Conservation (phyloP, 306 rosid species). For the Vigna hirtella region DNA sequence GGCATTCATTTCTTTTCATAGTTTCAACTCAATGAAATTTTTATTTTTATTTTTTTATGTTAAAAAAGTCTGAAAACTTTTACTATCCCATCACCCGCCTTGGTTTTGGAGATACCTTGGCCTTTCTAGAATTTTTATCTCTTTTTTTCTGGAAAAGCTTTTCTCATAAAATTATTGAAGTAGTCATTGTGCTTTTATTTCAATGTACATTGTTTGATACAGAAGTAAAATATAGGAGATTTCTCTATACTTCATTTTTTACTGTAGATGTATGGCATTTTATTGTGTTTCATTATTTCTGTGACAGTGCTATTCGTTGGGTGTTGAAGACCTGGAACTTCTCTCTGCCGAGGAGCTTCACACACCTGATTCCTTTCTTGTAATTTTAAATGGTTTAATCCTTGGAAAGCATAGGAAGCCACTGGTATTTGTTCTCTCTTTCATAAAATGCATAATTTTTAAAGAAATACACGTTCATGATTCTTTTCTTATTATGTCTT, state of each 20-base stretch:
- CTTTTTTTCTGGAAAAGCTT: background rate
- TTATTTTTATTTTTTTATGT: no score
- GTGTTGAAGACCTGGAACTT: constrained; percentile 79
- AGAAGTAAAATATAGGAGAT: background rate
- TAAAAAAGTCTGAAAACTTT: no score
- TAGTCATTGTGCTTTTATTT: constrained; percentile 2
- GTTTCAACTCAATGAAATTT: no score
- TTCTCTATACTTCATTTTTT: constrained; percentile 6
- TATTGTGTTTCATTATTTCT: constrained; percentile 37
- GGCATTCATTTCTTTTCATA: no score
- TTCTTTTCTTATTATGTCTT: constrained; percentile 14
- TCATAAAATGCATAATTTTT: constrained; percentile 13
- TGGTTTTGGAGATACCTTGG: background rate
- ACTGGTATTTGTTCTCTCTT: constrained; percentile 57
- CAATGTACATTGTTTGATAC: constrained; percentile 14
- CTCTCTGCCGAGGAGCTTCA: constrained; percentile 95
- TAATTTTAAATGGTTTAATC: constrained; percentile 84
- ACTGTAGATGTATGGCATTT: constrained; percentile 20
- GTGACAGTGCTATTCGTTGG: constrained; percentile 73
- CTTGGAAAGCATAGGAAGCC: constrained; percentile 96
- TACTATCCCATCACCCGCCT: background rate
- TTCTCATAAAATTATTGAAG: background rate
- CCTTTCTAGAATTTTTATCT: background rate
- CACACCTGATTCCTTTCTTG: constrained; percentile 84
- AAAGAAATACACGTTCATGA: background rate